These are phyloP conservation scores for Trametes maxima DNA, from an alignment of 768 basidiomycete species.

Conservation along the genomic window DNA sequence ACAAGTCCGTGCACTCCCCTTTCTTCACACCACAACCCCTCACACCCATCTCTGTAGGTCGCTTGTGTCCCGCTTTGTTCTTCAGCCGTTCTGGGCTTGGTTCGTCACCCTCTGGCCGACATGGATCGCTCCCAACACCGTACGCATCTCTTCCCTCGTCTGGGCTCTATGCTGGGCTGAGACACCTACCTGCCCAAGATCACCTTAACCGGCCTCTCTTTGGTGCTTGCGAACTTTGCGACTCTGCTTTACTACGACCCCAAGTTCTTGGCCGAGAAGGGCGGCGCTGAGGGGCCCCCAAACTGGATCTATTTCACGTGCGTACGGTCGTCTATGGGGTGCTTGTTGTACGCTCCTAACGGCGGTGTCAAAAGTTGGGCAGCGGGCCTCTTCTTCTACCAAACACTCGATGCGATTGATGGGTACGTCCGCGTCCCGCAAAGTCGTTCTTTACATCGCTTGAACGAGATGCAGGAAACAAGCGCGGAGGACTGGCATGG, in stretches of 20 bases:
- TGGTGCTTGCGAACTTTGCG: conserved; percentile 82
- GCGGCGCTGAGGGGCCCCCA: conserved; percentile 63
- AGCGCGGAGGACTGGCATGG: conserved; percentile 93
- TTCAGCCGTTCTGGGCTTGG: conserved; percentile 91
- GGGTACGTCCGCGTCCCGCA: conserved; percentile 51
- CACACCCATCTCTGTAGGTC: conserved; percentile 51
- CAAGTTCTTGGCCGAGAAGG: conserved; percentile 66
- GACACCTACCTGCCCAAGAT: conserved; percentile 56
- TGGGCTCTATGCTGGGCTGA: conserved; percentile 1
- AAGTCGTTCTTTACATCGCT: not conserved
- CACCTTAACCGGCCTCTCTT: conserved; percentile 79
- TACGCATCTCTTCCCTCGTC: conserved; percentile 39
- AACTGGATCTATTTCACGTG: conserved; percentile 92
- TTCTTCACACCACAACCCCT: not conserved
- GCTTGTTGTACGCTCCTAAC: not conserved
- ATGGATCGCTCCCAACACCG: conserved; percentile 86
- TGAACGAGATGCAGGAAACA: conserved; percentile 66
- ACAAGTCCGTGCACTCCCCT: conserved; percentile 56
- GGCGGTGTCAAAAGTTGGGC: conserved; percentile 64
- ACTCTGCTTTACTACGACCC: conserved; percentile 88
- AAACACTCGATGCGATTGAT: conserved; percentile 87
- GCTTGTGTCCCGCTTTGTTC: conserved; percentile 68
- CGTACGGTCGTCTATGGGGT: conserved; percentile 29
- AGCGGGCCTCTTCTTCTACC: conserved; percentile 87
- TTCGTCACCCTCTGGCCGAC: conserved; percentile 87